Evolutionary conservation across 169 alveolate genomes (phyloP).

Genomic region (Besnoitia besnoiti): DNA sequence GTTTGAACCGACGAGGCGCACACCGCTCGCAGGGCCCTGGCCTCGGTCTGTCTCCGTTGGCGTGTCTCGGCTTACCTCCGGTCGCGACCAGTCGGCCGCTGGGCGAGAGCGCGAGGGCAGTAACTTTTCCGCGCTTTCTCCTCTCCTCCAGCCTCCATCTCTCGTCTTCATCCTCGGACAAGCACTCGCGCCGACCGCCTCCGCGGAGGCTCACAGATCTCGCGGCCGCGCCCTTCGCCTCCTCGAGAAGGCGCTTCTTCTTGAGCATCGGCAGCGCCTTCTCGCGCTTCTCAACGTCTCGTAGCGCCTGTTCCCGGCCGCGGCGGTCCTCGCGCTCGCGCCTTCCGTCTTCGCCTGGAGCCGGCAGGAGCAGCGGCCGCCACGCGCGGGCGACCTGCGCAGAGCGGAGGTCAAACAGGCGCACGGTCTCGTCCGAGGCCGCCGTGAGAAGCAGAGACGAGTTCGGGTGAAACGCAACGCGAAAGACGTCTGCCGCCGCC

Average conservation of each 20-base stretch:
- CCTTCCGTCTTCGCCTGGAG: not conserved
- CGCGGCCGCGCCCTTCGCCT: not conserved
- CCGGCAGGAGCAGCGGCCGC: conserved; percentile 6
- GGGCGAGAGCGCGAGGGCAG: conserved; percentile 46
- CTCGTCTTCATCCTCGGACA: not conserved
- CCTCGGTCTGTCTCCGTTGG: not conserved
- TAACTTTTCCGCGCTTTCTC: not conserved
- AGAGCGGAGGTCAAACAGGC: conserved; percentile 58
- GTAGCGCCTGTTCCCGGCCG: not conserved
- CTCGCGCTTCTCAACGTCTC: not conserved
- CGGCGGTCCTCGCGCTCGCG: not conserved
- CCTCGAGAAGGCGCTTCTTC: not conserved
- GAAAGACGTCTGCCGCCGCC: conserved; percentile 40
- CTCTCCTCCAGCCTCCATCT: not conserved
- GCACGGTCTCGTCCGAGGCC: conserved; percentile 45
- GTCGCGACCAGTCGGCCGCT: conserved; percentile 37
- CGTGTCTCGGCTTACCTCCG: conserved; percentile 3
- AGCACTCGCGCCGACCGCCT: not conserved
- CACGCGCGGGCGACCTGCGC: conserved; percentile 39
- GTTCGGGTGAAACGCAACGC: conserved; percentile 51
- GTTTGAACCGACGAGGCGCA: no score
- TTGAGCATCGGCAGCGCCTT: not conserved
- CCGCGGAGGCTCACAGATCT: not conserved
- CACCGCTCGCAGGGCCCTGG: no score
- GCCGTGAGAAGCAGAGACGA: conserved; percentile 62